A percentile compares a stretch with the other conserved stretches of the same genome.
Evolutionary conservation across 768 basidiomycete species (phyloP).

Genomic region (Xerocomus spinulosus): DNA sequence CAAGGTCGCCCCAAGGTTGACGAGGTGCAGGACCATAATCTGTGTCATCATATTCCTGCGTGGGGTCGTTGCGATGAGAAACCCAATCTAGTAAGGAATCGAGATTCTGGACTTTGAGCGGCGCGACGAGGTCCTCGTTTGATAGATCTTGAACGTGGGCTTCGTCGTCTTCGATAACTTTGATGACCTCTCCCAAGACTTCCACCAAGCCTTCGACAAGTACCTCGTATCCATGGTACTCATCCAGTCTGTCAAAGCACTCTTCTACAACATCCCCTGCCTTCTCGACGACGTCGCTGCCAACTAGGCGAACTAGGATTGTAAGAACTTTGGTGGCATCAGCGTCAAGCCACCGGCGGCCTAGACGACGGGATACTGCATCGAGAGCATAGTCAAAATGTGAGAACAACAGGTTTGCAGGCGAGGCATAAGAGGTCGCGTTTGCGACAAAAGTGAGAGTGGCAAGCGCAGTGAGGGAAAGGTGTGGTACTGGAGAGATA

Average conservation of each 20-base stretch:
- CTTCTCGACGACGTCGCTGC: conserved; percentile 78
- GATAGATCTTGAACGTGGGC: conserved; percentile 22
- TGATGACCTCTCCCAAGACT: conserved; percentile 81
- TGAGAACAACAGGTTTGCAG: conserved; percentile 81
- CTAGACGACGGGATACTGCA: conserved; percentile 78
- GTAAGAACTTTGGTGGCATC: conserved; percentile 87
- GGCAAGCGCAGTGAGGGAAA: conserved; percentile 73
- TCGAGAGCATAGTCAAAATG: conserved; percentile 98
- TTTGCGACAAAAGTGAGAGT: conserved; percentile 66
- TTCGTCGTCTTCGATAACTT: conserved; percentile 62
- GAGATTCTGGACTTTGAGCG: conserved; percentile 35
- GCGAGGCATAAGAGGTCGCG: conserved; percentile 83
- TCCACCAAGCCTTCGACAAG: conserved; percentile 85
- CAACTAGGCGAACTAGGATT: conserved; percentile 82
- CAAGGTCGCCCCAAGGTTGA: conserved; percentile 48
- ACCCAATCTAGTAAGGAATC: conserved; percentile 66
- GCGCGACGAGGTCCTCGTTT: conserved; percentile 14
- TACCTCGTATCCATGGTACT: conserved; percentile 88
- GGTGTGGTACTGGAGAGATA: conserved; percentile 61
- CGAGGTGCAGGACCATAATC: conserved; percentile 60
- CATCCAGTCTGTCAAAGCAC: conserved; percentile 94
- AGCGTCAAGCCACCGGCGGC: conserved; percentile 75
- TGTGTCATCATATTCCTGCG: conserved; percentile 37
- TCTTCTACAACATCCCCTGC: conserved; percentile 96
- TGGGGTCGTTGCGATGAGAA: conserved; percentile 37